Percentiles rank a stretch among this genome's conserved stretches.
Evolutionary conservation across 345 rosid species (phyloP).

Genomic region (Trapa incisa): DNA sequence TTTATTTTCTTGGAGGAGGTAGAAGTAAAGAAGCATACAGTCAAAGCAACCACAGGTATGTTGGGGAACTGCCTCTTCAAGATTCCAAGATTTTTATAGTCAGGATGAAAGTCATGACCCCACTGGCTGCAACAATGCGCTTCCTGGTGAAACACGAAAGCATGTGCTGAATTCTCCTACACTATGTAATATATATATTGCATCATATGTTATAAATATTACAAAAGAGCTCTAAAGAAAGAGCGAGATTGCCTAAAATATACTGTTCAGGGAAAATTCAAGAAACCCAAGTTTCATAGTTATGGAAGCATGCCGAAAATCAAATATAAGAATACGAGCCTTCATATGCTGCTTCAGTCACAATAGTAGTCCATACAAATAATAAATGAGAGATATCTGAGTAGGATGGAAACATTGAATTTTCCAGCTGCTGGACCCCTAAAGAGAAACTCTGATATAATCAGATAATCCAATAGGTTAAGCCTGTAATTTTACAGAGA

Average conservation of each 20-base stretch:
- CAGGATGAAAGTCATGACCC: conserved; percentile 99
- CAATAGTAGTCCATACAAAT: background rate
- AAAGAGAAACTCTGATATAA: background rate
- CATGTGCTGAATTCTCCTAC: background rate
- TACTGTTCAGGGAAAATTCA: background rate
- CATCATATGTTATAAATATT: background rate
- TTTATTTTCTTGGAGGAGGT: conserved; percentile 5
- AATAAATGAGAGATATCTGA: background rate
- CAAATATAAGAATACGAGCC: background rate
- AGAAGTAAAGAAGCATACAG: conserved; percentile 41
- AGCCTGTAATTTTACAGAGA: background rate
- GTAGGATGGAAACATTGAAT: background rate
- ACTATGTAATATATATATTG: background rate
- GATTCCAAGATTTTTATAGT: conserved; percentile 82
- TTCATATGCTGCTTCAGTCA: background rate
- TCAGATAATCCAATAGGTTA: background rate
- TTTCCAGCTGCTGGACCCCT: background rate
- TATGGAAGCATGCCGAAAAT: background rate
- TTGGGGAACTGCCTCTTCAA: conserved; percentile 86
- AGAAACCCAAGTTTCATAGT: background rate
- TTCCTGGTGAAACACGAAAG: conserved; percentile 44
- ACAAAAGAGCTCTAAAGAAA: background rate
- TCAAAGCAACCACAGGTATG: conserved; percentile 80
- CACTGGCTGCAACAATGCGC: conserved; percentile 99
- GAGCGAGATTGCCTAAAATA: background rate